Percentiles rank a stretch among this genome's conserved stretches.
Evolutionary conservation across 2,329 filamentous ascomycete genomes (phyloP).

Genomic region (Emergomyces africanus): DNA sequence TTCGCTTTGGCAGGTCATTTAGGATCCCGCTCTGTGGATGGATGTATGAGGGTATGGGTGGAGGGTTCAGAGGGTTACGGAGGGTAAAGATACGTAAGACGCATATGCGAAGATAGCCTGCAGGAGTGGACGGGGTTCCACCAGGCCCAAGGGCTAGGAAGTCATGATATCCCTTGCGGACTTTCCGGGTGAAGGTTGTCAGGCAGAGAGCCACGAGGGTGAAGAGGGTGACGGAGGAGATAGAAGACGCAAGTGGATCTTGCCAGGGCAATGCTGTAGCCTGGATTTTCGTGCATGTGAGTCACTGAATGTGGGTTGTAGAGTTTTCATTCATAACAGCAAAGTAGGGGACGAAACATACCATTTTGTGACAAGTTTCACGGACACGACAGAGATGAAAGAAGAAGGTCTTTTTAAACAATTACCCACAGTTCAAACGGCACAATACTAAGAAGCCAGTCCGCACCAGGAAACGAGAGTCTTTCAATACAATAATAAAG

Average conservation of each 20-base stretch:
- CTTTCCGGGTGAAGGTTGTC: constrained; percentile 44
- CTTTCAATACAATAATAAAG: not conserved
- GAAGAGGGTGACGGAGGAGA: constrained; percentile 33
- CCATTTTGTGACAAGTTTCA: not conserved
- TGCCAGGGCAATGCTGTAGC: not conserved
- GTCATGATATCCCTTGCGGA: constrained; percentile 48
- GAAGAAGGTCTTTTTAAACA: not conserved
- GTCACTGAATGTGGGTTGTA: not conserved
- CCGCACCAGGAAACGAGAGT: not conserved
- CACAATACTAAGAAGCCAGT: not conserved
- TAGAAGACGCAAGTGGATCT: not conserved
- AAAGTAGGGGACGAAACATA: not conserved
- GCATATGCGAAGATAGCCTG: constrained; percentile 61
- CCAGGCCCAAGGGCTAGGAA: constrained; percentile 69
- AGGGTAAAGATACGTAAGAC: constrained; percentile 60
- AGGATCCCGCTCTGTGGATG: constrained; percentile 50
- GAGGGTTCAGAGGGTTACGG: constrained; percentile 53
- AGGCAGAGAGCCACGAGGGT: constrained; percentile 33
- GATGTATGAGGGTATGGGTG: constrained; percentile 38
- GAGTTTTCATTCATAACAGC: not conserved
- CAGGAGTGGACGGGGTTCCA: constrained; percentile 61
- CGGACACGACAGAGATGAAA: not conserved
- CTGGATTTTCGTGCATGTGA: not conserved
- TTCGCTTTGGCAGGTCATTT: constrained; percentile 45
- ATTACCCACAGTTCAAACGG: not conserved